Conservation (phyloP, 805 yeast genomes). For the Hanseniaspora clermontiae region DNA sequence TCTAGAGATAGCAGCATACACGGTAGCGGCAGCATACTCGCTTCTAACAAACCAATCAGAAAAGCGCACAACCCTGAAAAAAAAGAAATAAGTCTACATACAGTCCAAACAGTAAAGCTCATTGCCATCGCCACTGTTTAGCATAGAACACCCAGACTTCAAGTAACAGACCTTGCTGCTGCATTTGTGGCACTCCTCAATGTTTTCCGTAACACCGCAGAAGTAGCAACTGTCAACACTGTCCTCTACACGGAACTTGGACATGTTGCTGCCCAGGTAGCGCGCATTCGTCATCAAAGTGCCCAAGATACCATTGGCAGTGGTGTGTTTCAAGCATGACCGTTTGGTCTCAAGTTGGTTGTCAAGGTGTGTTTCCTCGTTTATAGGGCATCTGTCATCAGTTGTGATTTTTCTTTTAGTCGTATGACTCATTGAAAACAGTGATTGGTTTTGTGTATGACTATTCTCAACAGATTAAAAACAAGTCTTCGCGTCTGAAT, state of each 20-base stretch:
- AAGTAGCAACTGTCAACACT: not conserved
- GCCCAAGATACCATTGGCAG: not conserved
- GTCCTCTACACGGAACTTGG: not conserved
- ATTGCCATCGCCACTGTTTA: not conserved
- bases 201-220: not conserved
- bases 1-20: not conserved
- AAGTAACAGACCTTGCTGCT: not conserved
- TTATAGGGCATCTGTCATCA: not conserved
- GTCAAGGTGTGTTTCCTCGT: not conserved
- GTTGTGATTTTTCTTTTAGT: too few relatives aligned
- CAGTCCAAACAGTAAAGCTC: conserved; percentile 4
- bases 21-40: not conserved
- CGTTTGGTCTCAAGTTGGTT: not conserved
- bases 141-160: conserved; percentile 3
- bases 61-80: too few relatives aligned
- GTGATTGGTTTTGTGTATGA: too few relatives aligned
- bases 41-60: not conserved
- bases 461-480: too few relatives aligned
- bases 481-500: too few relatives aligned
- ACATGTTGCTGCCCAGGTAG: not conserved
- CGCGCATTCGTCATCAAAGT: conserved; percentile 2
- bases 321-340: not conserved
- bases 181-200: not conserved
- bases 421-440: too few relatives aligned
- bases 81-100: not conserved